phyloP scores from a whole-genome alignment of 495 filamentous ascomycete genomes.

The Aspergillus heteromorphus region DNA sequence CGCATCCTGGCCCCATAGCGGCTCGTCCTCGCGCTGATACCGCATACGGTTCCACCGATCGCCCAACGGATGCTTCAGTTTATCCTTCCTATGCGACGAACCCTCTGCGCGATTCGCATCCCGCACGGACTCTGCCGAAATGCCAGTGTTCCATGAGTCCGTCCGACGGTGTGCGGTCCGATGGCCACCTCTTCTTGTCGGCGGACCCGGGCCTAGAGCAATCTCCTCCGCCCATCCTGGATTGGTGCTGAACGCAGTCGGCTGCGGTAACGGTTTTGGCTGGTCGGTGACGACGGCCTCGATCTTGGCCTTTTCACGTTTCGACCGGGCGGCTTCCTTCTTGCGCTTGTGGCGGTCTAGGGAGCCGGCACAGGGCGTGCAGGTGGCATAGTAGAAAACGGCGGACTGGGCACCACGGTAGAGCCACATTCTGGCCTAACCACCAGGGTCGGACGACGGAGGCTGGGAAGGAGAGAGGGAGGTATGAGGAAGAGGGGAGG shows the following conservation, averaged over 20 bases:
- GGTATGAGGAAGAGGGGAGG: not conserved
- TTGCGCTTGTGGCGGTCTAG: constrained; percentile 58
- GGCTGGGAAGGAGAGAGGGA: not conserved
- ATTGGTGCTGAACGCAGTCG: constrained; percentile 77
- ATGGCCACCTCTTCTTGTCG: constrained; percentile 50
- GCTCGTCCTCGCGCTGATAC: constrained; percentile 81
- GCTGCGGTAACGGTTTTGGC: constrained; percentile 69
- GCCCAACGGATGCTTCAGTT: constrained; percentile 34
- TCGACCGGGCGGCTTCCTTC: constrained; percentile 56
- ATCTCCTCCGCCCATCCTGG: constrained; percentile 85
- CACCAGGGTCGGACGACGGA: not conserved
- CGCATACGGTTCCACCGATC: constrained; percentile 68
- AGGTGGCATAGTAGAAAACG: constrained; percentile 80
- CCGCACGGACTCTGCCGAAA: constrained; percentile 17
- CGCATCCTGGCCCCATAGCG: constrained; percentile 61
- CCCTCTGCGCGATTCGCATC: constrained; percentile 22
- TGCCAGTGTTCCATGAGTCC: constrained; percentile 46
- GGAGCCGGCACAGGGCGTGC: constrained; percentile 69
- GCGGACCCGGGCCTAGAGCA: constrained; percentile 65
- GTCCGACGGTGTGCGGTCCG: constrained; percentile 38
- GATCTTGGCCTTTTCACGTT: constrained; percentile 54
- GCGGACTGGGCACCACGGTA: constrained; percentile 66
- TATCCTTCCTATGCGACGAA: constrained; percentile 27
- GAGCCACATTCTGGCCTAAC: constrained; percentile 42
- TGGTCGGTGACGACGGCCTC: constrained; percentile 52